Evolutionary conservation across 768 basidiomycete genomes (phyloP).

Genomic region (Boletus huronensis): DNA sequence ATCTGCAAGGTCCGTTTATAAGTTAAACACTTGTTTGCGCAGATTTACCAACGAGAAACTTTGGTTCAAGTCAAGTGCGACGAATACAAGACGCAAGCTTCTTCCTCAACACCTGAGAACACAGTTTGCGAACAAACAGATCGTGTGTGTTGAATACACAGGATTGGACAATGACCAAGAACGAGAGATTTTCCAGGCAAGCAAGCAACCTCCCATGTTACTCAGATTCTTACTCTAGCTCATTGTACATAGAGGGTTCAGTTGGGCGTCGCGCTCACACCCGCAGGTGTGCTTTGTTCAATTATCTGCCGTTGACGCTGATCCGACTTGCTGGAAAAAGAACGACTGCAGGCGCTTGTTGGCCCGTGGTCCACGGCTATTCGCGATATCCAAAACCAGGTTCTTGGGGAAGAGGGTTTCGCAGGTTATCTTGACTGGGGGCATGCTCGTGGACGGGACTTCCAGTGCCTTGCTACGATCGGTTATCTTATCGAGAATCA

Average conservation of each 20-base stretch:
- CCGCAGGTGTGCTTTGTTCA: slow-evolving; percentile 37
- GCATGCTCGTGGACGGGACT: slow-evolving; percentile 43
- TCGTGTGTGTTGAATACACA: slow-evolving; percentile 53
- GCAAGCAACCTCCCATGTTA: slow-evolving; percentile 3
- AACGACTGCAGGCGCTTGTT: slow-evolving; percentile 48
- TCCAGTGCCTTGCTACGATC: slow-evolving; percentile 41
- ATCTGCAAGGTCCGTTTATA: not conserved
- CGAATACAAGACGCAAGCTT: slow-evolving; percentile 26
- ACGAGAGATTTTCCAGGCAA: slow-evolving; percentile 62
- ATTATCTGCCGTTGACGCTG: not conserved
- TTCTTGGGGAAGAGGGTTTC: slow-evolving; percentile 36
- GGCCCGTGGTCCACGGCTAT: slow-evolving; percentile 44
- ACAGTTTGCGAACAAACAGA: slow-evolving; percentile 43
- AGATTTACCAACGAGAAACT: slow-evolving; percentile 36
- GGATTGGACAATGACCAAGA: slow-evolving; percentile 50
- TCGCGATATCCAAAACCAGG: slow-evolving; percentile 37
- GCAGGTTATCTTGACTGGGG: slow-evolving; percentile 42
- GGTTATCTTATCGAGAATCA: slow-evolving; percentile 32
- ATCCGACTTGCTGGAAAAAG: slow-evolving; percentile 25
- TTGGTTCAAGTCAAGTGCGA: slow-evolving; percentile 32
- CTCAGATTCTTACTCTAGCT: not conserved
- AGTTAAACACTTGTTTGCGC: not conserved
- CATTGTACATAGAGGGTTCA: slow-evolving; percentile 43
- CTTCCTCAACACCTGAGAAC: slow-evolving; percentile 34
- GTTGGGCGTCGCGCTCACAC: slow-evolving; percentile 47